Conservation (phyloP, 441 rosid genomes). For the Flueggea neowawraea region DNA sequence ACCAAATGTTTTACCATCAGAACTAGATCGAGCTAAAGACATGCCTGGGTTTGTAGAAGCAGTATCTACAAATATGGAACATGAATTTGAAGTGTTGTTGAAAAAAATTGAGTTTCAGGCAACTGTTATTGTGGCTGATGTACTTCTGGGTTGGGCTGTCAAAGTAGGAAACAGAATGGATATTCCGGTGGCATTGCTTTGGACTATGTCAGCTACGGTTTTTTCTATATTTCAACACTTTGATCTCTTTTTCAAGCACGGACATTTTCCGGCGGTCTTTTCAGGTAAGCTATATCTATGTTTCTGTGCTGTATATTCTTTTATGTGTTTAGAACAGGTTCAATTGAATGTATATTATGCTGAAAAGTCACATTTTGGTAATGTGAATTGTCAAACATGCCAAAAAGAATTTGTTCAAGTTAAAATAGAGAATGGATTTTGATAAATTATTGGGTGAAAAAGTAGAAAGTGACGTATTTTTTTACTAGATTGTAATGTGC, state of each 20-base stretch:
- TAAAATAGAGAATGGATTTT: too few species aligned
- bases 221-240: slow-evolving; percentile 41
- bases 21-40: slow-evolving; percentile 42
- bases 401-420: too few species aligned
- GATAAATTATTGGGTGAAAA: too few species aligned
- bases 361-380: too few species aligned
- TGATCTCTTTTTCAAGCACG: slow-evolving; percentile 34
- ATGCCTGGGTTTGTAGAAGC: slow-evolving; percentile 38
- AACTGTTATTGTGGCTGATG: slow-evolving; percentile 37
- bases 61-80: slow-evolving; percentile 39
- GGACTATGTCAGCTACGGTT: slow-evolving; percentile 36
- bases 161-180: slow-evolving; percentile 45
- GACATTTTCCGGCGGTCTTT: slow-evolving; percentile 35
- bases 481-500: too few species aligned
- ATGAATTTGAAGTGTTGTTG: slow-evolving; percentile 51
- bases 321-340: too few species aligned
- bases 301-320: too few species aligned
- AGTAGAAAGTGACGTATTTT: too few species aligned
- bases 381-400: too few species aligned
- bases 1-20: slow-evolving; percentile 66
- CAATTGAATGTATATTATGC: too few species aligned
- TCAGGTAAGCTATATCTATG: slow-evolving; percentile 30
- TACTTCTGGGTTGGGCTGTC: slow-evolving; percentile 37
- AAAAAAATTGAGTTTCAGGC: slow-evolving; percentile 28
- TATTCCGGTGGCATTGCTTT: slow-evolving; percentile 53